phyloP scores from a whole-genome alignment of 208 protist species.

The Trypanosoma cruzi region DNA sequence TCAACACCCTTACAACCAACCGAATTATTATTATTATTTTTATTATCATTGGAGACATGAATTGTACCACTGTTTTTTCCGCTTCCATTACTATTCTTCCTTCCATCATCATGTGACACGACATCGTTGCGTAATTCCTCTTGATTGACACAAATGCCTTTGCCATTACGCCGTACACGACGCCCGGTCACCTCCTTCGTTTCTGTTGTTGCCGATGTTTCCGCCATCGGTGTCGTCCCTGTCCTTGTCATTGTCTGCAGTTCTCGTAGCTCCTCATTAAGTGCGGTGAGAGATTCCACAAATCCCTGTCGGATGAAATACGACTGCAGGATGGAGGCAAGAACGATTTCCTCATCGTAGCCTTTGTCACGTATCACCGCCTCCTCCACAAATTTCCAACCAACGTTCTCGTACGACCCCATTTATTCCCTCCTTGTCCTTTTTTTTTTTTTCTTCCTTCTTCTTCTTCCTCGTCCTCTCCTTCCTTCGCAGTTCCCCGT shows the following conservation, averaged over 20 bases:
- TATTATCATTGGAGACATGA: not conserved
- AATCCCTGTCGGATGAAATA: conserved; percentile 67
- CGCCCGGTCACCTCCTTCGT: not conserved
- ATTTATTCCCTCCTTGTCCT: conserved; percentile 21
- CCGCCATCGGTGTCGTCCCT: not conserved
- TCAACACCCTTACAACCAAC: not conserved
- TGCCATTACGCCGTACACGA: not conserved
- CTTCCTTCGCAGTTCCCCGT: no score
- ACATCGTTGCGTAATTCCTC: not conserved
- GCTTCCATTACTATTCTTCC: conserved; percentile 9
- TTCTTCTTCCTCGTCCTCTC: not conserved
- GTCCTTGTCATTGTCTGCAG: not conserved
- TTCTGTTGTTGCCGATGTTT: not conserved
- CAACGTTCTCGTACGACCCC: conserved; percentile 28
- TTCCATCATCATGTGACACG: not conserved
- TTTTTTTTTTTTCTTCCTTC: conserved; percentile 13
- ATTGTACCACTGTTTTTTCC: not conserved
- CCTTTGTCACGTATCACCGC: conserved; percentile 62
- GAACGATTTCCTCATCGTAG: conserved; percentile 59
- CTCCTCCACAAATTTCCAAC: conserved; percentile 70
- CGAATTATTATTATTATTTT: not conserved
- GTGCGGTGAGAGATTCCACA: conserved; percentile 50
- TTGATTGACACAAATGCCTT: not conserved
- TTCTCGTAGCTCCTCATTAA: conserved; percentile 41
- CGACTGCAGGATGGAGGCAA: conserved; percentile 62